phyloP scores from a whole-genome alignment of 257 asterid genomes.

The Solanum pinnatisectum region DNA sequence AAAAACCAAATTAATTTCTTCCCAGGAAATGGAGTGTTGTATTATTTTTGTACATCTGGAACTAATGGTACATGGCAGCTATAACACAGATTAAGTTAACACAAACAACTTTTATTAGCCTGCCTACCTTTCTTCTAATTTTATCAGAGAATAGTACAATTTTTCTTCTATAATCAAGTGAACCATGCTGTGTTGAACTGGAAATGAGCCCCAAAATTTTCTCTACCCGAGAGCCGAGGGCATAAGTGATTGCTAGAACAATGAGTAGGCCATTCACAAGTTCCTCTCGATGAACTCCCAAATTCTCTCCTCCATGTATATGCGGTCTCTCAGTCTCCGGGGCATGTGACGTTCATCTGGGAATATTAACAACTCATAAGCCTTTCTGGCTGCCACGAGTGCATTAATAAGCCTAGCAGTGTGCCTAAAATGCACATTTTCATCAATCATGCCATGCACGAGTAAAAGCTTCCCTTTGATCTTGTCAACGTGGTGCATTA shows the following conservation, averaged over 20 bases:
- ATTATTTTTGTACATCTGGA: constrained; percentile 5
- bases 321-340: constrained; percentile 45
- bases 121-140: background rate
- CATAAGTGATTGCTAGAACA: background rate
- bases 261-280: constrained; percentile 32
- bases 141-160: background rate
- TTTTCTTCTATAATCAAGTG: background rate
- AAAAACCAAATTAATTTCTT: background rate
- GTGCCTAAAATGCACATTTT: constrained; percentile 94
- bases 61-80: constrained; percentile 2
- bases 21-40: background rate
- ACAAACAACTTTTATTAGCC: background rate
- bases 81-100: background rate
- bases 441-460: constrained; percentile 95
- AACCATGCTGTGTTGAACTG: background rate
- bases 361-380: constrained; percentile 64
- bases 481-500: constrained; percentile 52
- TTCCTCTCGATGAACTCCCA: constrained; percentile 73
- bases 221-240: background rate
- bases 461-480: constrained; percentile 66
- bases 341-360: constrained; percentile 99
- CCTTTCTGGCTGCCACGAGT: constrained; percentile 56
- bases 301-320: constrained; percentile 89
- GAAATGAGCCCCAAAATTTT: constrained; percentile 9
- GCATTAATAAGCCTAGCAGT: constrained; percentile 83